Percentiles rank a stretch among this genome's conserved stretches.
These are phyloP conservation scores for Dothideomycetidae sp. DNA, from an alignment of 2,329 filamentous ascomycete species.

Conservation along the genomic window DNA sequence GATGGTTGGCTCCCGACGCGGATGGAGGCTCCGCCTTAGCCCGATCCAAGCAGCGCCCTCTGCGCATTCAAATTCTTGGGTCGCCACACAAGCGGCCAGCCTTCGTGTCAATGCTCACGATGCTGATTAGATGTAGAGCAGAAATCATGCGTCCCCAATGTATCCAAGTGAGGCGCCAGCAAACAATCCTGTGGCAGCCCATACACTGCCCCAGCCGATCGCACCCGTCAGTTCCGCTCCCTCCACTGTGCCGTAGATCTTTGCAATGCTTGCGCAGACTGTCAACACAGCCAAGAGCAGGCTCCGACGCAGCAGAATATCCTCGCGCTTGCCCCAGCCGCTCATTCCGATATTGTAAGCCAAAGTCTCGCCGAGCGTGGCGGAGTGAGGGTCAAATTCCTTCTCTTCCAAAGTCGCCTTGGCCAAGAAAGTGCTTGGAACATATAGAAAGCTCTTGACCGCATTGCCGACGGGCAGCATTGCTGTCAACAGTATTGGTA, in stretches of 20 bases:
- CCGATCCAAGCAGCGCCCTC: no score
- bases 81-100: no score
- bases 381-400: slow-evolving; percentile 49
- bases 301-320: slow-evolving; percentile 43
- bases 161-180: slow-evolving; percentile 44
- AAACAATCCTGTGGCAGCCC: slow-evolving; percentile 51
- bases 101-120: no score
- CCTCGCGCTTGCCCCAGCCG: slow-evolving; percentile 52
- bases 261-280: slow-evolving; percentile 45
- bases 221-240: slow-evolving; percentile 60
- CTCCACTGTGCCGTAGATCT: slow-evolving; percentile 50
- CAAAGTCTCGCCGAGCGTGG: slow-evolving; percentile 55
- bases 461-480: slow-evolving; percentile 58
- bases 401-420: slow-evolving; percentile 30
- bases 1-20: no score
- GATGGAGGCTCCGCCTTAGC: no score
- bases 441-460: slow-evolving; percentile 64
- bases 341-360: slow-evolving; percentile 48
- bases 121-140: no score
- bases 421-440: slow-evolving; percentile 41
- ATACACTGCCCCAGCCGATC: slow-evolving; percentile 56
- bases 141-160: slow-evolving; percentile 30
- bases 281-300: slow-evolving; percentile 31
- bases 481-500: slow-evolving; percentile 31
- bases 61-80: no score